Evolutionary conservation across 2,329 filamentous ascomycete genomes (phyloP).

Genomic region (Hortaea werneckii): DNA sequence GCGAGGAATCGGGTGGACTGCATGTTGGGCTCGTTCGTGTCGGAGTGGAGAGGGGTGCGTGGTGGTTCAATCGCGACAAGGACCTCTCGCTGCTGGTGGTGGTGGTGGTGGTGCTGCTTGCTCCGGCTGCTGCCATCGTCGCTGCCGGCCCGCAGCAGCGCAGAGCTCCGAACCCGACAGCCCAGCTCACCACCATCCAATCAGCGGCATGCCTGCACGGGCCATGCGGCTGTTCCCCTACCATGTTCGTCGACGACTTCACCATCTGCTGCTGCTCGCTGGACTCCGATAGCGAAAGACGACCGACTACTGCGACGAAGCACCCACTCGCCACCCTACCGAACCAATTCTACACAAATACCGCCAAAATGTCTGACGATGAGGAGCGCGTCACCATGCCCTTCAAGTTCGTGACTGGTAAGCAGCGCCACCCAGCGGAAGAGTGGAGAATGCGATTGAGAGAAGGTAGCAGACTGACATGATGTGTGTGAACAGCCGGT

Average conservation of each 20-base stretch:
- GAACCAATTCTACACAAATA: slow-evolving; percentile 11
- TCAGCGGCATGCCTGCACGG: no score
- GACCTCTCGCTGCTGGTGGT: no score
- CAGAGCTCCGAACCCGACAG: no score
- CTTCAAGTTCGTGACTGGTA: slow-evolving; percentile 99
- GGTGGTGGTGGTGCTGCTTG: no score
- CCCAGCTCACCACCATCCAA: no score
- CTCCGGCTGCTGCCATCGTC: no score
- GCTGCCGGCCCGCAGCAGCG: no score
- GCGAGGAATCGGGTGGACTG: slow-evolving; percentile 32
- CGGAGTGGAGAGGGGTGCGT: slow-evolving; percentile 1
- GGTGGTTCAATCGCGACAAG: no score
- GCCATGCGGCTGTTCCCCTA: slow-evolving; percentile 4
- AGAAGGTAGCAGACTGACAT: background rate
- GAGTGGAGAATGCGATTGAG: background rate
- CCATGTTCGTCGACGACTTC: slow-evolving; percentile 7
- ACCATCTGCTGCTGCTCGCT: background rate
- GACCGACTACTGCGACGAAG: background rate
- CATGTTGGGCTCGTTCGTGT: slow-evolving; percentile 14
- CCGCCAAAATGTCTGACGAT: slow-evolving; percentile 79
- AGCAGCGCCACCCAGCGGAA: slow-evolving; percentile 31
- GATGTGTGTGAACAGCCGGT: no score
- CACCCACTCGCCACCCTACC: background rate
- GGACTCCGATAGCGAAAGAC: background rate
- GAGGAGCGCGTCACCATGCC: slow-evolving; percentile 91